phyloP scores from a whole-genome alignment of 2,329 filamentous ascomycete genomes.

The Aspergillus fumigatiaffinis region DNA sequence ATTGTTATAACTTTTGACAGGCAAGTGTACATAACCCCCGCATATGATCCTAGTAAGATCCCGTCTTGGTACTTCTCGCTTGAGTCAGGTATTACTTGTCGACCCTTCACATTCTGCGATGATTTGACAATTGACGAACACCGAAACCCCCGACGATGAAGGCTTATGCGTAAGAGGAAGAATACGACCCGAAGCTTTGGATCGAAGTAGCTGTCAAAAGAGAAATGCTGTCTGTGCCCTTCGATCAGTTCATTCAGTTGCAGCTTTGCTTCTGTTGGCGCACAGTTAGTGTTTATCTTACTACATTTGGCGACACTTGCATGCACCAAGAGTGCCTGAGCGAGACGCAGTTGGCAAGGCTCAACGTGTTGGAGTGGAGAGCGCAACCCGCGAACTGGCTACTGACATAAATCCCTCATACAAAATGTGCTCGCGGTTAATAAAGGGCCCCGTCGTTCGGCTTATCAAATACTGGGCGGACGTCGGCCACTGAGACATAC shows the following conservation, averaged over 20 bases:
- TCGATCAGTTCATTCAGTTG: neutral
- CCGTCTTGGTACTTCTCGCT: neutral
- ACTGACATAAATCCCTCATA: constrained; percentile 20
- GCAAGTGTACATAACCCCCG: constrained; percentile 2
- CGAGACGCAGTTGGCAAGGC: neutral
- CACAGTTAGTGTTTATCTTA: constrained; percentile 1
- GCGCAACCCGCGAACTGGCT: neutral
- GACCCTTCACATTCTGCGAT: neutral
- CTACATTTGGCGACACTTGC: constrained; percentile 16
- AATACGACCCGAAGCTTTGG: neutral
- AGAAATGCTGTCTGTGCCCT: neutral
- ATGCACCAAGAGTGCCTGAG: neutral
- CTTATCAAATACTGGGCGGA: neutral
- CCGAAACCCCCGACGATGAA: neutral
- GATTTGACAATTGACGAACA: constrained; percentile 5
- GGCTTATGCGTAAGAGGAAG: neutral
- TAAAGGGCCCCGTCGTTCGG: neutral
- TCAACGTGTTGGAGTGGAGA: neutral
- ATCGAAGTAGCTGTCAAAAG: neutral
- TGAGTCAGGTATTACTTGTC: neutral
- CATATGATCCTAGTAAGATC: constrained; percentile 1
- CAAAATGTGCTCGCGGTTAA: constrained; percentile 2
- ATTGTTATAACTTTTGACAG: neutral
- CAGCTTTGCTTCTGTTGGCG: neutral
- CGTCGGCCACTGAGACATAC: neutral